These are phyloP conservation scores for Ophiostoma quercus DNA, from an alignment of 2,329 filamentous ascomycete species.

Conservation along the genomic window DNA sequence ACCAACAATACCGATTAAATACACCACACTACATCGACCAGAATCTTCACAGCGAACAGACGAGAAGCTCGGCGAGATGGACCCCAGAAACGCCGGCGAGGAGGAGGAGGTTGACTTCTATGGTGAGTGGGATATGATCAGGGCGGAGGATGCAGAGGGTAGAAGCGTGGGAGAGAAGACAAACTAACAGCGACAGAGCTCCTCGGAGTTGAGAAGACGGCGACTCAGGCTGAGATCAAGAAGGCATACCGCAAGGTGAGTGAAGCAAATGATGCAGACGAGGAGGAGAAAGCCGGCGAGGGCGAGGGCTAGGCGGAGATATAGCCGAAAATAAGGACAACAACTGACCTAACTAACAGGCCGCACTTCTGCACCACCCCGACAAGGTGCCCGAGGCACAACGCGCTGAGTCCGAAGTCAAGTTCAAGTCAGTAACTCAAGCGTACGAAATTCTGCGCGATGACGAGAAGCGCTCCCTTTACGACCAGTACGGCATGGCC, in stretches of 20 bases:
- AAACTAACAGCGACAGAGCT: slow-evolving; percentile 53
- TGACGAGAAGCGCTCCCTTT: slow-evolving; percentile 85
- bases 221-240: slow-evolving; percentile 77
- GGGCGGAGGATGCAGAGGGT: background rate
- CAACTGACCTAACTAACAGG: slow-evolving; percentile 45
- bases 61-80: slow-evolving; percentile 3
- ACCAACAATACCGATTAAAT: background rate
- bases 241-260: slow-evolving; percentile 90
- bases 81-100: slow-evolving; percentile 21
- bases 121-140: slow-evolving; percentile 32
- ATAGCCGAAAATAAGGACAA: background rate
- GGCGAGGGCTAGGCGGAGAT: background rate
- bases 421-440: slow-evolving; percentile 88
- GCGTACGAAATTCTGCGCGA: slow-evolving; percentile 98
- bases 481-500: slow-evolving; percentile 92
- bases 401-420: slow-evolving; percentile 77
- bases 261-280: background rate
- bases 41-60: background rate
- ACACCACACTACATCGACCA: background rate
- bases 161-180: background rate
- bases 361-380: slow-evolving; percentile 81
- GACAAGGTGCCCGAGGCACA: slow-evolving; percentile 90
- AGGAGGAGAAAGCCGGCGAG: background rate
- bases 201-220: slow-evolving; percentile 66
- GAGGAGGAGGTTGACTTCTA: slow-evolving; percentile 56